A percentile compares a stretch with the other conserved stretches of the same genome.
Conservation (phyloP, 139 green algal species). For the Chlorella sp. region DNA sequence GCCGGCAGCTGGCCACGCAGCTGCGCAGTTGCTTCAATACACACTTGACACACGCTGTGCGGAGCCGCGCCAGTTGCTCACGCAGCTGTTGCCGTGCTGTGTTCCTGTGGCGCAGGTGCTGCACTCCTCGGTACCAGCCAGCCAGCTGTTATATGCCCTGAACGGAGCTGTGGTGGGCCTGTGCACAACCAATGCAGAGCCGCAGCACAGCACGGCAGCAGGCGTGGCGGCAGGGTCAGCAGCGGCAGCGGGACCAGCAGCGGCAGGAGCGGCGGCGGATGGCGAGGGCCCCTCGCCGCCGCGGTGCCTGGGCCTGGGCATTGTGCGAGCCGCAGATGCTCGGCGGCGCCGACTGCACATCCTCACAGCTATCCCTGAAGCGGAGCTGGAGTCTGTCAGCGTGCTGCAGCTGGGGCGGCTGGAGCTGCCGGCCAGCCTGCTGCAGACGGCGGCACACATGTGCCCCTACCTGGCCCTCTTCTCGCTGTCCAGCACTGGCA, state of each 20-base stretch:
- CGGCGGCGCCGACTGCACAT: constrained; percentile 50
- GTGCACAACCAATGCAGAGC: background rate
- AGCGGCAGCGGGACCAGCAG: background rate
- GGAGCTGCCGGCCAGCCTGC: constrained; percentile 70
- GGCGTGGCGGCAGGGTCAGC: background rate
- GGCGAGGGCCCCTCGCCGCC: constrained; percentile 8
- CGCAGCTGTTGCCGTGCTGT: too few species aligned
- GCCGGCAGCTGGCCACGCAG: too few species aligned
- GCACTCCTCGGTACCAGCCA: constrained; percentile 31
- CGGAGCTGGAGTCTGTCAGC: constrained; percentile 52
- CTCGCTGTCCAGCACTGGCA: constrained; percentile 65
- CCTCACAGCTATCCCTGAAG: constrained; percentile 59
- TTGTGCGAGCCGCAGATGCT: constrained; percentile 73
- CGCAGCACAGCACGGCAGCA: too few species aligned
- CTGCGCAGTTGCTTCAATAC: background rate
- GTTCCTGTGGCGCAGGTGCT: constrained; percentile 32
- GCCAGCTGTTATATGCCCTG: constrained; percentile 54
- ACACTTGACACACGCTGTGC: background rate
- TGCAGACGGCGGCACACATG: constrained; percentile 47
- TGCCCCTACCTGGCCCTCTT: constrained; percentile 68
- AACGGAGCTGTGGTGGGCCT: constrained; percentile 81
- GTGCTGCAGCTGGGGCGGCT: constrained; percentile 65
- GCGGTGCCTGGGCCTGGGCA: constrained; percentile 74
- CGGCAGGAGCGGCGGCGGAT: background rate
- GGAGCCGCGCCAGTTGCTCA: background rate